These are phyloP conservation scores for Rutstroemia sp. DNA, from an alignment of 2,329 filamentous ascomycete genomes.

Conservation along the genomic window DNA sequence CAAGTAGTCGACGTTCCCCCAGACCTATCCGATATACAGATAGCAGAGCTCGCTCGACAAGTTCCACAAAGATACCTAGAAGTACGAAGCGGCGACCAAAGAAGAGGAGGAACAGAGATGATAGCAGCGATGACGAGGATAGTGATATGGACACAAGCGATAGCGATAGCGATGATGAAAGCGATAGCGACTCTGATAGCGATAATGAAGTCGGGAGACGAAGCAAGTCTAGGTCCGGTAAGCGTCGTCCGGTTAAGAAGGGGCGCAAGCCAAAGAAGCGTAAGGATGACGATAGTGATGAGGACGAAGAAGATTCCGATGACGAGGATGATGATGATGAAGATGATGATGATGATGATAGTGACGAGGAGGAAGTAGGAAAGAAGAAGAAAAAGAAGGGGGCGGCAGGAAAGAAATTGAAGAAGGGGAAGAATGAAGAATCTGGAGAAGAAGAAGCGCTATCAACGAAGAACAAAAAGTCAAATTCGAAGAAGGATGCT, in stretches of 20 bases:
- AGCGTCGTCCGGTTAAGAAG: not conserved
- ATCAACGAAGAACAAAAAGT: not conserved
- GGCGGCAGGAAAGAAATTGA: not conserved
- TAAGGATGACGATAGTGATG: not conserved
- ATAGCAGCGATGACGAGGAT: not conserved
- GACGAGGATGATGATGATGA: not conserved
- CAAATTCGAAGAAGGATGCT: not conserved
- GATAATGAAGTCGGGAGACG: not conserved
- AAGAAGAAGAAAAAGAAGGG: not conserved
- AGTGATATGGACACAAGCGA: not conserved
- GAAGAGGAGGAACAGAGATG: not conserved
- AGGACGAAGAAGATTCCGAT: not conserved
- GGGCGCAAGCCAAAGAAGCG: not conserved
- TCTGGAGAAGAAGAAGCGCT: not conserved
- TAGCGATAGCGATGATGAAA: not conserved
- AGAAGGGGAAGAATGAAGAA: not conserved
- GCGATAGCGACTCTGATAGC: not conserved
- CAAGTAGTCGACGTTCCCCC: too few species aligned
- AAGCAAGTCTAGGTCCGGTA: not conserved
- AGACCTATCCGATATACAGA: not conserved
- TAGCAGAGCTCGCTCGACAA: not conserved
- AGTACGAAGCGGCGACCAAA: not conserved
- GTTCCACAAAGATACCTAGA: not conserved
- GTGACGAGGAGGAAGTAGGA: not conserved
- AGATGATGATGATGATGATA: not conserved